Evolutionary conservation across 305 asterid genomes (phyloP).

Genomic region (Solanum chacoense): DNA sequence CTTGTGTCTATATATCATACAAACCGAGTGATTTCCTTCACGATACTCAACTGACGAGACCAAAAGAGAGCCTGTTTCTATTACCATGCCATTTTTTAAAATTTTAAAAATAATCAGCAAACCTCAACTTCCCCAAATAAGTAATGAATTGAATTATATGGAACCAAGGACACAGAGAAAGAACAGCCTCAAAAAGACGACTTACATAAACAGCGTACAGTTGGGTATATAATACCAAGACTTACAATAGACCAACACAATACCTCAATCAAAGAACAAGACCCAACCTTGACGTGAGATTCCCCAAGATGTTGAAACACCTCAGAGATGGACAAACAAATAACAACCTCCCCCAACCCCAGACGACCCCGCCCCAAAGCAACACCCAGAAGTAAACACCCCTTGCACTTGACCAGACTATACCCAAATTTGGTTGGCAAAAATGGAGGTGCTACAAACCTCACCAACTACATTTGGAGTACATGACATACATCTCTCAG

Average conservation of each 20-base stretch:
- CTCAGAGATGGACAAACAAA: not conserved
- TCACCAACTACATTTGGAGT: not conserved
- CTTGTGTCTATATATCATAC: not conserved
- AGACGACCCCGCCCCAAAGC: not conserved
- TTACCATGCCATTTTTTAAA: not conserved
- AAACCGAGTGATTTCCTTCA: not conserved
- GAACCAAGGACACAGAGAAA: not conserved
- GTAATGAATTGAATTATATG: not conserved
- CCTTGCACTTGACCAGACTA: conserved; percentile 6
- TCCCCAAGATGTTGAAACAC: not conserved
- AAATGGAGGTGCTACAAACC: not conserved
- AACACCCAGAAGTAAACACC: not conserved
- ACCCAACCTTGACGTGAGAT: not conserved
- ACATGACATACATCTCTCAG: conserved; percentile 6
- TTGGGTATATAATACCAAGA: not conserved
- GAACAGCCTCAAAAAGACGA: not conserved
- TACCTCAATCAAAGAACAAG: not conserved
- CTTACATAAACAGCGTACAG: not conserved
- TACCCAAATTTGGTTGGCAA: conserved; percentile 4
- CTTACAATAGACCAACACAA: not conserved
- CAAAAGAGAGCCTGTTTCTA: not conserved
- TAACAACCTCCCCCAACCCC: not conserved
- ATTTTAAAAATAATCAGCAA: not conserved
- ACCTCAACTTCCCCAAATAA: not conserved
- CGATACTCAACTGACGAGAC: not conserved